Evolutionary conservation across 495 filamentous ascomycete species (phyloP).

Genomic region (Talaromyces proteolyticus): DNA sequence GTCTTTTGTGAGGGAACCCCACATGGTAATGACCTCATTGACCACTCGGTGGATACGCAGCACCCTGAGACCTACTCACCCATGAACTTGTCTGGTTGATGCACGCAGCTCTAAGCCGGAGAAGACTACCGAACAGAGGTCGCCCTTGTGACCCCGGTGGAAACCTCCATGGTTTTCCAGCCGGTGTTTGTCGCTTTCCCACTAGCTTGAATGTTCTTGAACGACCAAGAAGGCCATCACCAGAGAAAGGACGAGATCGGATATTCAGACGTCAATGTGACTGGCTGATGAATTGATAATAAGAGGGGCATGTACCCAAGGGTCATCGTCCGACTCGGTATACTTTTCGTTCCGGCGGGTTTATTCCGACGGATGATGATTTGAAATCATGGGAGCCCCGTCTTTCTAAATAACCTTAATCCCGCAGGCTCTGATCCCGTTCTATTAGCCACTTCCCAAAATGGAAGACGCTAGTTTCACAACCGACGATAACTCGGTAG

Average conservation of each 20-base stretch:
- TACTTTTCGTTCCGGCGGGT: slow-evolving; percentile 2
- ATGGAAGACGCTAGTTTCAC: neutral
- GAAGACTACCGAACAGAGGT: neutral
- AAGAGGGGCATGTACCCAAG: no score
- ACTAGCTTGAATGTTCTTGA: neutral
- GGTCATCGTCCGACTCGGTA: neutral
- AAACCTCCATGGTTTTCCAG: neutral
- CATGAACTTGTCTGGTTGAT: neutral
- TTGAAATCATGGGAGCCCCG: neutral
- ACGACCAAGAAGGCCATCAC: neutral
- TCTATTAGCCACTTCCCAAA: neutral
- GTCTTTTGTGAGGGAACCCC: no score
- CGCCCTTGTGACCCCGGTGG: neutral
- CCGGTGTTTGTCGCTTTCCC: neutral
- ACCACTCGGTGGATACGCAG: neutral
- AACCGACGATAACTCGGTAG: neutral
- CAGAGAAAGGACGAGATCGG: neutral
- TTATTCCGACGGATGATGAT: slow-evolving; percentile 3
- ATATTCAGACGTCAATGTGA: neutral
- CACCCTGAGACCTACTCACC: neutral
- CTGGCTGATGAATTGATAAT: neutral
- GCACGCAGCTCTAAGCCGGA: neutral
- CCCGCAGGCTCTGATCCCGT: no score
- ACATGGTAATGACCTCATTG: no score
- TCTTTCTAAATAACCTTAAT: neutral